Conservation (phyloP, 2,329 filamentous ascomycete species). For the Nakataea oryzae region DNA sequence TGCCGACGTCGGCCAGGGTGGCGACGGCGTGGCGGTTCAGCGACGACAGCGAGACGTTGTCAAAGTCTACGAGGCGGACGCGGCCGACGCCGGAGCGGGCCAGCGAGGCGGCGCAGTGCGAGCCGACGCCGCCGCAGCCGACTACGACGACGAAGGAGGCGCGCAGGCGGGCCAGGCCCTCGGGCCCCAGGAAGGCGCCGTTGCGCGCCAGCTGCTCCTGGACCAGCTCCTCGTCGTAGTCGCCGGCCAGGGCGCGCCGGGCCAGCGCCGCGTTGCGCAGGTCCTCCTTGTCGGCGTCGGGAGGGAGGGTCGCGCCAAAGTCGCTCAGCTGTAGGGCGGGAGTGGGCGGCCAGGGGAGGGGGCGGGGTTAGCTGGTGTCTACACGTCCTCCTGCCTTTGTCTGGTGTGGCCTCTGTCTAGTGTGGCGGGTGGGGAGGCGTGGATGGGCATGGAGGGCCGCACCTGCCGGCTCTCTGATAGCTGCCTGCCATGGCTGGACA, state of each 20-base stretch:
- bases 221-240: conserved; percentile 70
- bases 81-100: conserved; percentile 83
- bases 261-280: conserved; percentile 47
- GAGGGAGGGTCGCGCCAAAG: conserved; percentile 42
- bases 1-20: conserved; percentile 86
- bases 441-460: conserved; percentile 2
- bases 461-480: conserved; percentile 23
- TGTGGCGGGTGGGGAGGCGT: not conserved
- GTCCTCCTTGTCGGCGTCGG: conserved; percentile 47
- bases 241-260: conserved; percentile 47
- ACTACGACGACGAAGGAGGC: conserved; percentile 79
- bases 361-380: not conserved
- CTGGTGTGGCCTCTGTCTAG: no score
- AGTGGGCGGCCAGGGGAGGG: not conserved
- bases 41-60: conserved; percentile 91
- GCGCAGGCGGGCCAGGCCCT: conserved; percentile 70
- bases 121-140: conserved; percentile 89
- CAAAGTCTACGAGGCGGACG: conserved; percentile 87
- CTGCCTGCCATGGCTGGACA: conserved; percentile 17
- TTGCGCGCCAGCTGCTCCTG: conserved; percentile 92
- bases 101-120: conserved; percentile 78
- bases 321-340: conserved; percentile 40
- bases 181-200: conserved; percentile 76
- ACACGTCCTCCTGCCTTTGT: no score
- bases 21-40: conserved; percentile 94